A percentile compares a stretch with the other conserved stretches of the same genome.
Evolutionary conservation across 164 flowering plant species (phyloP).

Genomic region (Taxillus chinensis): DNA sequence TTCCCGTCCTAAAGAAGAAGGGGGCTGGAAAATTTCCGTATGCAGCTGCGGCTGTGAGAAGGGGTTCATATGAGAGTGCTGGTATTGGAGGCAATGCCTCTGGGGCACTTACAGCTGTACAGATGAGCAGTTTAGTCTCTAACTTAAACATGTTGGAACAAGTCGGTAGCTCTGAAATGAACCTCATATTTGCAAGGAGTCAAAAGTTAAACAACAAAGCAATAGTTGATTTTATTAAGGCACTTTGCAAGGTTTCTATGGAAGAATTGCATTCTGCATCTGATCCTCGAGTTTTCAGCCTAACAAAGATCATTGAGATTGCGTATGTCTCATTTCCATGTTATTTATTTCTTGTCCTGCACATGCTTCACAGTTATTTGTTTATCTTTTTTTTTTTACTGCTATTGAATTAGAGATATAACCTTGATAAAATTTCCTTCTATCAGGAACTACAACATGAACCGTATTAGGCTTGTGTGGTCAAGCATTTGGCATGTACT

Average conservation of each 20-base stretch:
- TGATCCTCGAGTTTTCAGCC: slow-evolving; percentile 97
- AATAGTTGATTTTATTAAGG: slow-evolving; percentile 93
- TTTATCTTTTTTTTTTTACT: slow-evolving; percentile 2
- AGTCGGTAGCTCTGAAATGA: slow-evolving; percentile 93
- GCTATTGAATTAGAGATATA: background rate
- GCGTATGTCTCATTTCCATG: slow-evolving; percentile 51
- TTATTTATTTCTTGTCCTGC: background rate
- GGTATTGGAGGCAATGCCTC: slow-evolving; percentile 76
- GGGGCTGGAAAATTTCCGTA: slow-evolving; percentile 81
- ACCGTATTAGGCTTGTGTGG: slow-evolving; percentile 99
- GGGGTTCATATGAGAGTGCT: slow-evolving; percentile 99
- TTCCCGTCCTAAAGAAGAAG: slow-evolving; percentile 87
- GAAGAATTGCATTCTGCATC: slow-evolving; percentile 89
- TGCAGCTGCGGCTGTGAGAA: slow-evolving; percentile 75
- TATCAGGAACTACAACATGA: slow-evolving; percentile 96
- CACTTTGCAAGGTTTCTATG: slow-evolving; percentile 96
- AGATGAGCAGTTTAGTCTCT: slow-evolving; percentile 83
- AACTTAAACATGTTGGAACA: slow-evolving; percentile 97
- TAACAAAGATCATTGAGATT: slow-evolving; percentile 98
- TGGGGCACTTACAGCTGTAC: slow-evolving; percentile 73
- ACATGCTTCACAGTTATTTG: no score
- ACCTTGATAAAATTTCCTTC: slow-evolving; percentile 1
- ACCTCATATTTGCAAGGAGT: slow-evolving; percentile 83
- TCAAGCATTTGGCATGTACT: slow-evolving; percentile 96
- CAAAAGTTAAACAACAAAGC: slow-evolving; percentile 94